Percentiles rank a stretch among this genome's conserved stretches.
These are phyloP conservation scores for Tuber melanosporum DNA, from an alignment of 495 filamentous ascomycete genomes.

Conservation along the genomic window DNA sequence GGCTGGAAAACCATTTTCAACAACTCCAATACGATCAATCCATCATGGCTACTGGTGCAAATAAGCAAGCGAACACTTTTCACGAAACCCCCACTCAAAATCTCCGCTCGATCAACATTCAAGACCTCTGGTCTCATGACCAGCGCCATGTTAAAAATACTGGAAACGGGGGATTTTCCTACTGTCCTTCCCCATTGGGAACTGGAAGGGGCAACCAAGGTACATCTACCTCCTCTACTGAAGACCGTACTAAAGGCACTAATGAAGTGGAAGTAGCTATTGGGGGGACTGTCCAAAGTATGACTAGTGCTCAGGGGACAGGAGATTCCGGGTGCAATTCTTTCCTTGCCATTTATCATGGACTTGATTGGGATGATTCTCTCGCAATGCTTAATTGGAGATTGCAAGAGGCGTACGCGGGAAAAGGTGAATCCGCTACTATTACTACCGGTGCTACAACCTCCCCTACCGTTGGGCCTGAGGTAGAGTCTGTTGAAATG, in stretches of 20 bases:
- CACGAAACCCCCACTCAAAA: background rate
- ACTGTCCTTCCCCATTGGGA: background rate
- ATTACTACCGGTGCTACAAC: background rate
- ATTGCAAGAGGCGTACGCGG: background rate
- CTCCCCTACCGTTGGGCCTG: background rate
- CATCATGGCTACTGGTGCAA: background rate
- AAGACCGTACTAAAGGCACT: background rate
- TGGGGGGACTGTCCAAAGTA: background rate
- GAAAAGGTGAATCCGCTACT: background rate
- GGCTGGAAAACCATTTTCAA: background rate
- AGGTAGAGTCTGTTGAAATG: background rate
- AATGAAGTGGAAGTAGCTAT: background rate
- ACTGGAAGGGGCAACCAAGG: background rate
- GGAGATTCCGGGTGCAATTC: background rate
- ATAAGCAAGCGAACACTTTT: background rate
- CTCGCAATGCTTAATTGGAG: background rate
- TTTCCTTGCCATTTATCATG: background rate
- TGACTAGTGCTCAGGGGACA: background rate
- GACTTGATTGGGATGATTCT: background rate
- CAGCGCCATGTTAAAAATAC: background rate
- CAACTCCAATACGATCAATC: background rate
- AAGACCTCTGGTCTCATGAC: constrained; percentile 1
- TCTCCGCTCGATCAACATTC: background rate
- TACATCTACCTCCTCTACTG: background rate
- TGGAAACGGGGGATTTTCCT: background rate